phyloP scores from a whole-genome alignment of 2,329 filamentous ascomycete species.

The Gliomastix tumulicola region DNA sequence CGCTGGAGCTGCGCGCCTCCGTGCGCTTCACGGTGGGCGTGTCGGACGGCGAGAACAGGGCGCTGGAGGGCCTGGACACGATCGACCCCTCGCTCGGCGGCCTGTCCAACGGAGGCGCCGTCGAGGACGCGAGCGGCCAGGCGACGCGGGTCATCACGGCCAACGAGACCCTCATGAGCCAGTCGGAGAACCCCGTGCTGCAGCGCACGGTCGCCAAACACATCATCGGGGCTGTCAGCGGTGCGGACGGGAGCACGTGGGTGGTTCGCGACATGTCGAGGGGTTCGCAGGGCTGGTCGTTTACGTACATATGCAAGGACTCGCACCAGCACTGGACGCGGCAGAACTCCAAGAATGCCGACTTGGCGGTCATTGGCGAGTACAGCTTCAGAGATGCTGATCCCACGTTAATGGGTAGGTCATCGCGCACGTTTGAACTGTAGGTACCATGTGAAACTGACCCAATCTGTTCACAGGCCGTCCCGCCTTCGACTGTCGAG shows the following conservation, averaged over 20 bases:
- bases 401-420: conserved; percentile 34
- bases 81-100: conserved; percentile 26
- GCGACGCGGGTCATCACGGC: conserved; percentile 31
- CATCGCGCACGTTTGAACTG: not conserved
- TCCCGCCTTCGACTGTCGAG: conserved; percentile 53
- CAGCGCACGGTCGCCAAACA: conserved; percentile 43
- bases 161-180: conserved; percentile 38
- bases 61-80: conserved; percentile 19
- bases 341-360: conserved; percentile 32
- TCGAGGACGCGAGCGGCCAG: conserved; percentile 9
- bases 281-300: conserved; percentile 41
- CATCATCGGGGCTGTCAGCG: conserved; percentile 34
- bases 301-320: conserved; percentile 46
- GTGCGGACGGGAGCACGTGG: conserved; percentile 43
- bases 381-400: conserved; percentile 42
- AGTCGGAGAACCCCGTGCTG: conserved; percentile 36
- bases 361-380: conserved; percentile 35
- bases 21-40: conserved; percentile 33
- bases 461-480: conserved; percentile 28
- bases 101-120: conserved; percentile 9
- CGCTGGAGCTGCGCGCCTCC: conserved; percentile 37
- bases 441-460: too few relatives aligned
- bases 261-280: conserved; percentile 33
- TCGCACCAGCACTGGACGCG: conserved; percentile 44
- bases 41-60: conserved; percentile 26